These are phyloP conservation scores for Cadophora gregata DNA, from an alignment of 2,329 filamentous ascomycete genomes.

Conservation along the genomic window DNA sequence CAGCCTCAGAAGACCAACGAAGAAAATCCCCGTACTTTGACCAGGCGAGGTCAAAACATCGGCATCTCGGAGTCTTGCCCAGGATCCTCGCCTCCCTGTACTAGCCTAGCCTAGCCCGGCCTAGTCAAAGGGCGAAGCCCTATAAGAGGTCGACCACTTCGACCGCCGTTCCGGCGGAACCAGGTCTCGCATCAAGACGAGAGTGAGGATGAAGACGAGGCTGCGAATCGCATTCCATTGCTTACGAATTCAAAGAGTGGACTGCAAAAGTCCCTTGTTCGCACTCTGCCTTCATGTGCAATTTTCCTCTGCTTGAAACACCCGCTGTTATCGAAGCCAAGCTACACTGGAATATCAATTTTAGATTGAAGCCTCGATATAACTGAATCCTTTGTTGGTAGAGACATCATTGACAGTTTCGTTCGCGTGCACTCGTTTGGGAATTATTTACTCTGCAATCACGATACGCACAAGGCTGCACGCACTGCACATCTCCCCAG, in stretches of 20 bases:
- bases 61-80: not conserved
- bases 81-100: not conserved
- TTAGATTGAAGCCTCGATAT: not conserved
- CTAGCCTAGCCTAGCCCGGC: no score
- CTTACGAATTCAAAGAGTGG: slow-evolving; percentile 15
- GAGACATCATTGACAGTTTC: not conserved
- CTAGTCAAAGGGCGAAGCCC: slow-evolving; percentile 6
- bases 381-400: not conserved
- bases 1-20: no score
- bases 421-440: not conserved
- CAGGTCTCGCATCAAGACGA: not conserved
- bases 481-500: not conserved
- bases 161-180: slow-evolving; percentile 18
- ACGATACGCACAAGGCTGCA: slow-evolving; percentile 5
- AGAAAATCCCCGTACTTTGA: no score
- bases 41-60: not conserved
- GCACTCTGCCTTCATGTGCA: not conserved
- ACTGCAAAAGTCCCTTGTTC: slow-evolving; percentile 11
- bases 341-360: not conserved
- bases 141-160: not conserved
- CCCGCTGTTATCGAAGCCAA: not conserved
- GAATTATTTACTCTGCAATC: not conserved
- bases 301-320: not conserved
- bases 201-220: not conserved
- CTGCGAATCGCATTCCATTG: not conserved